Percentiles rank a stretch among this genome's conserved stretches.
Conservation (phyloP, 129 eudicot species). For the Helianthus tuberosus region DNA sequence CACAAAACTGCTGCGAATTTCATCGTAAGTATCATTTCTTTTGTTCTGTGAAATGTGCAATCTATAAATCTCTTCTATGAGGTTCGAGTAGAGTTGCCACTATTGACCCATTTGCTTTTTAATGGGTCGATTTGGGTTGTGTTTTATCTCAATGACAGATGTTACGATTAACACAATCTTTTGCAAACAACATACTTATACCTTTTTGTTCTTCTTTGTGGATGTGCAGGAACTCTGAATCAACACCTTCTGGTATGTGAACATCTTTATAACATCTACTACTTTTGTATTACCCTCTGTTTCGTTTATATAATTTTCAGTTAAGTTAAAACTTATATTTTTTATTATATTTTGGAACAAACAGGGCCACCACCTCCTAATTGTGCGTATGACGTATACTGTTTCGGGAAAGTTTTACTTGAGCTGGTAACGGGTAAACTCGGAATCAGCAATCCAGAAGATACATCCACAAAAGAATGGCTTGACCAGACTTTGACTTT, state of each 20-base stretch:
- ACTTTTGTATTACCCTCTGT: neutral
- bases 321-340: neutral
- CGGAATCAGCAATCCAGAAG: conserved; percentile 57
- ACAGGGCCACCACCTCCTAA: conserved; percentile 51
- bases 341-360: conserved; percentile 8
- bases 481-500: conserved; percentile 50
- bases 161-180: neutral
- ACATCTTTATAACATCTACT: conserved; percentile 18
- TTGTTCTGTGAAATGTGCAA: neutral
- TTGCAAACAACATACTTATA: conserved; percentile 16
- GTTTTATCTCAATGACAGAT: neutral
- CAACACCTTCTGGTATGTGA: conserved; percentile 52
- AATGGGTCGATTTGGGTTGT: neutral
- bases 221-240: conserved; percentile 54
- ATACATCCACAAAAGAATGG: conserved; percentile 55
- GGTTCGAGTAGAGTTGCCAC: neutral
- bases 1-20: conserved; percentile 54
- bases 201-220: conserved; percentile 16
- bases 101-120: neutral
- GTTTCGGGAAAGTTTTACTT: conserved; percentile 80
- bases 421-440: conserved; percentile 81
- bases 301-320: neutral
- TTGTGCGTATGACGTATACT: conserved; percentile 78
- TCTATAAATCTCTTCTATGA: neutral
- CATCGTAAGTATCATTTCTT: conserved; percentile 55